Percentiles rank a stretch among this genome's conserved stretches.
phyloP scores from a whole-genome alignment of 148 eudicot species.

The Spergularia marina region DNA sequence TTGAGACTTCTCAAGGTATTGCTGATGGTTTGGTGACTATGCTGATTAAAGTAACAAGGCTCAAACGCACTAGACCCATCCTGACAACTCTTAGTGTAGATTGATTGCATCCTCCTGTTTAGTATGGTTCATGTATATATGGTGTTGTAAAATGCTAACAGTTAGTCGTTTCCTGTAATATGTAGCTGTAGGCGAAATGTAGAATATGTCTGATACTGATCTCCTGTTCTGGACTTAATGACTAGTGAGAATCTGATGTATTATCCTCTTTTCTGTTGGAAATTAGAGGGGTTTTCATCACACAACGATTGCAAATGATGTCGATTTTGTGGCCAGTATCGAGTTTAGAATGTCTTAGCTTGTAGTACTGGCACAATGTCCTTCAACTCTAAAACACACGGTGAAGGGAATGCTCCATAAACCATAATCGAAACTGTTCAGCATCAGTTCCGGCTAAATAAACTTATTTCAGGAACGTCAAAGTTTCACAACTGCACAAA shows the following conservation, averaged over 20 bases:
- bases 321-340: no score
- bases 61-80: not conserved
- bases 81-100: constrained; percentile 20
- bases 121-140: not conserved
- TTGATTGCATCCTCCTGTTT: not conserved
- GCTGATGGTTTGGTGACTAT: no score
- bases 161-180: no score
- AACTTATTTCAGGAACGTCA: no score
- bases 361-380: no score
- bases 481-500: no score
- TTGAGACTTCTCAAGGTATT: not conserved
- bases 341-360: no score
- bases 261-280: not conserved
- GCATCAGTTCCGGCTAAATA: no score
- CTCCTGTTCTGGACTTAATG: not conserved
- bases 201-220: constrained; percentile 13
- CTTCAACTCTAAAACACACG: no score
- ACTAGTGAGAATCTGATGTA: not conserved
- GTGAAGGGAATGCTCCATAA: no score
- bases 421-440: no score
- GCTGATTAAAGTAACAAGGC: not conserved
- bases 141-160: not conserved
- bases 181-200: constrained; percentile 8
- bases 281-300: not conserved
- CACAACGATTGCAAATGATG: no score